Percentiles rank a stretch among this genome's conserved stretches.
Conservation (phyloP, 1,284 basidiomycete species). For the Tilletia horrida region DNA sequence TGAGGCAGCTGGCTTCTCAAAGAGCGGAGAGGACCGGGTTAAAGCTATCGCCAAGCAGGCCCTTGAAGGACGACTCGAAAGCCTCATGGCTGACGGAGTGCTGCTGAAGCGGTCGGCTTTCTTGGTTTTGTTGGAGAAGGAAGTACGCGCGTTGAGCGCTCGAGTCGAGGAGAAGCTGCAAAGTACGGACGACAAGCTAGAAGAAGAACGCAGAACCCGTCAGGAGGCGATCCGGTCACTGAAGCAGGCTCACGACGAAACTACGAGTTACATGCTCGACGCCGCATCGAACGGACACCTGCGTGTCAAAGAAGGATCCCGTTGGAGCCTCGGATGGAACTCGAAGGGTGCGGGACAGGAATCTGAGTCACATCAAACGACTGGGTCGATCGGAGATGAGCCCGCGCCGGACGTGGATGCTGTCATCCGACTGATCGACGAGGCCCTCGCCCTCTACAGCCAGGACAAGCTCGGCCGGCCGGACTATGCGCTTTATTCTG, state of each 20-base stretch:
- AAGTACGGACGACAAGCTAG: not conserved
- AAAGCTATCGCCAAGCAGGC: not conserved
- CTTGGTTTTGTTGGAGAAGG: conserved; percentile 10
- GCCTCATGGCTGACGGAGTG: not conserved
- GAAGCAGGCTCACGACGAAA: not conserved
- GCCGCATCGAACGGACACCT: not conserved
- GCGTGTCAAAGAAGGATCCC: not conserved
- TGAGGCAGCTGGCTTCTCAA: not conserved
- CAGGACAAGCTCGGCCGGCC: conserved; percentile 75
- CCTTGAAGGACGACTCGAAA: not conserved
- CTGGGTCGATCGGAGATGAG: not conserved
- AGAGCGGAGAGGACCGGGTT: not conserved
- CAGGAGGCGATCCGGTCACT: not conserved
- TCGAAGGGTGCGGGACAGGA: not conserved
- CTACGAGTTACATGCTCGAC: not conserved
- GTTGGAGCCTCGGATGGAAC: not conserved
- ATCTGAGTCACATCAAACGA: not conserved
- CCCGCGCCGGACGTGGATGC: not conserved
- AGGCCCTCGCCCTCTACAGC: conserved; percentile 64
- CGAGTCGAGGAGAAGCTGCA: not conserved
- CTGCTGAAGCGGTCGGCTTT: not conserved
- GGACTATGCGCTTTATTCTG: conserved; percentile 81
- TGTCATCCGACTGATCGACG: conserved; percentile 72
- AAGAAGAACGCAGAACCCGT: not conserved
- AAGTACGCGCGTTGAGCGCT: not conserved